These are phyloP conservation scores for Boletus speciosus DNA, from an alignment of 768 basidiomycete genomes.

Conservation along the genomic window DNA sequence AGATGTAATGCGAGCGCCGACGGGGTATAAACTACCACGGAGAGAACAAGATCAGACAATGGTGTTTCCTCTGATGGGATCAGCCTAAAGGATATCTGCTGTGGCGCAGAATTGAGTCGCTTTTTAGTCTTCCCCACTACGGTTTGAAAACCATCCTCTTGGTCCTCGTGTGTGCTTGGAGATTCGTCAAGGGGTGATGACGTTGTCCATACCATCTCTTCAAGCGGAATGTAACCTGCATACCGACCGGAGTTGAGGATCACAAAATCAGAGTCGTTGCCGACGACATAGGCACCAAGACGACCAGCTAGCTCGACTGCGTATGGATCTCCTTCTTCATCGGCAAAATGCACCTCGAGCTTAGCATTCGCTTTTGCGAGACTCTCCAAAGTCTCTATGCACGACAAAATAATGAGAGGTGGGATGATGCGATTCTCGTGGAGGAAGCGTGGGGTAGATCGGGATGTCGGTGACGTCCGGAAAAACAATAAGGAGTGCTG, in stretches of 20 bases:
- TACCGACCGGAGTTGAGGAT: constrained; percentile 75
- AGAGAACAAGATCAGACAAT: constrained; percentile 44
- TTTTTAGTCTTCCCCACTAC: constrained; percentile 54
- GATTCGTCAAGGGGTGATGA: constrained; percentile 25
- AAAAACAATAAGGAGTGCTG: constrained; percentile 73
- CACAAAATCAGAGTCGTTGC: constrained; percentile 81
- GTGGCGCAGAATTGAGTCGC: constrained; percentile 34
- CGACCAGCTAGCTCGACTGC: constrained; percentile 80
- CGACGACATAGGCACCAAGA: constrained; percentile 69
- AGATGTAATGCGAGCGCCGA: constrained; percentile 58
- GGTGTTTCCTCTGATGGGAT: constrained; percentile 49
- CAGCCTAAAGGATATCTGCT: constrained; percentile 29
- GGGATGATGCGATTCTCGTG: constrained; percentile 73
- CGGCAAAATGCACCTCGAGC: constrained; percentile 66
- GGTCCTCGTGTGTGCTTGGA: constrained; percentile 26
- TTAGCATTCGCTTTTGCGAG: constrained; percentile 34
- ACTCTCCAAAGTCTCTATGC: constrained; percentile 50
- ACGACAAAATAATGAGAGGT: constrained; percentile 57
- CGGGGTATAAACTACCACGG: constrained; percentile 60
- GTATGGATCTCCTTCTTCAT: constrained; percentile 80
- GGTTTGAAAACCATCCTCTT: constrained; percentile 56
- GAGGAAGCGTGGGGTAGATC: constrained; percentile 63
- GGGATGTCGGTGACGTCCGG: constrained; percentile 66
- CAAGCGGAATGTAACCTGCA: constrained; percentile 70
- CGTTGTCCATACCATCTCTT: constrained; percentile 67